Base-by-base conservation (phyloP, 2,329 filamentous ascomycete genomes). In the Arthrobotrys entomopaga region DNA sequence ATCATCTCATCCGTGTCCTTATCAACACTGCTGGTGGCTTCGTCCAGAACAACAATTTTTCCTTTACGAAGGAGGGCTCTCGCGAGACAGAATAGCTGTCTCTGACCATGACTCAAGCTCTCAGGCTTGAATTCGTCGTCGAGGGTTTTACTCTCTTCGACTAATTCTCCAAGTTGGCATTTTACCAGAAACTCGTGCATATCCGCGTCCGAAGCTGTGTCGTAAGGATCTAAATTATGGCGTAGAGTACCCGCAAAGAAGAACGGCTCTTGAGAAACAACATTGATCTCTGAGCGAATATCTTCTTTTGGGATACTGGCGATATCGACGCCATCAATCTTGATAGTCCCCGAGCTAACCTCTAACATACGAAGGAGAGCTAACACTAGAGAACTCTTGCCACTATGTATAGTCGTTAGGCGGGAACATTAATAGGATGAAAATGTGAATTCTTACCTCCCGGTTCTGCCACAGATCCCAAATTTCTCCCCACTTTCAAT, bases 1-100 rank as follows among this genome's bases (percentile, higher is more conserved):
- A 89, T 87, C 24, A 83, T 81, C 40, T 83, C 81, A 76, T 89
- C 87, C 1, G 87, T 88, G 59, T 83, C 83, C 11, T 82, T 81
- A 77, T 89, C 88, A 46, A 89, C 84, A 66, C 84, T 61, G 42
- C 61, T 81, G 0, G 81, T 82, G 2, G 80, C 80, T 64, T 85
- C 84, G 56, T 85, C 84, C 4, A 85, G 75, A 1, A 86, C 79
- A 1, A 86, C 77, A 3, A 87, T 77, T 8, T 77, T 82, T 1
- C 81, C 80, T 34, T 79, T 80, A n/a, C 80, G 77, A 54, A 86
- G 76, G 13, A 86, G 77, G 0, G 84, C 82, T 56, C 85, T 79
- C 0, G 85, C 84, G 0, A 87, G 79, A 46, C 82, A 83, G 58
- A 86, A 84, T 0, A 86, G 79, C 78, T 87, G 85, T 53, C 81